Evolutionary conservation across 371 early-diverging fungal genomes (phyloP), one percentile per base, ranked within the genome.

Genomic region (Furculomyces boomerangus): DNA sequence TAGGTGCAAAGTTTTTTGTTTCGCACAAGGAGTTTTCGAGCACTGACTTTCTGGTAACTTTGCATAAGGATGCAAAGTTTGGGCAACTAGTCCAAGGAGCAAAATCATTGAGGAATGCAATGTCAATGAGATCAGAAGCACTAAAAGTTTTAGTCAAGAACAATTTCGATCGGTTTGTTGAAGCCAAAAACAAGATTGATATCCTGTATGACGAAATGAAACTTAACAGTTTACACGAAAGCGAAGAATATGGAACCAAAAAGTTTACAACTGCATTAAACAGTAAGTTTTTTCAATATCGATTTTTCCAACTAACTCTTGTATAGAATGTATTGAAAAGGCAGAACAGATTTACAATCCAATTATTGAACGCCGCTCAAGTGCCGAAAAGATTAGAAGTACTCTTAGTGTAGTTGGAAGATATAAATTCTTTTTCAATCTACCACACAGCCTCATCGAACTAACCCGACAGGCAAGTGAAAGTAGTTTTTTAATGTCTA

Each of bases 161-260:
- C 56, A 86, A 94, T 60, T 96, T 96, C 74, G 90, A 92, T 60
- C 83, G 90, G 40, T 96, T 96, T 64, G 93, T 96, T 13, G 83
- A 77, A 47, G 95, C 97, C 20, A 93, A 93, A 70, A 83, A 78
- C 56, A 90, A 91, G 0, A 90, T 96, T 44, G 97, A 96, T 58
- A 80, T 78, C 40, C 80, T 93, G 18, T 92, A 92, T 63, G 80
- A 84, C 2, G 93, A 90, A 57, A 88, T 93, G 88, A 80, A 82
- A 56, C 70, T 74, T 26, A 78, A 85, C 48, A 83, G 88, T 45
- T 66, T 93, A 31, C 85, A 83, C 48, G 77, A 81, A 39, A 68
- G 76, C 14, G 78, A 80, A 31, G 84, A 80, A 22, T 91, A 82
- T 59, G 94, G 97, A 7, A 83, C 91, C 3, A 74, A 73, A 16